A percentile compares a stretch with the other conserved stretches of the same genome.
phyloP scores from a whole-genome alignment of 345 rosid species.

The Salix suchowensis region DNA sequence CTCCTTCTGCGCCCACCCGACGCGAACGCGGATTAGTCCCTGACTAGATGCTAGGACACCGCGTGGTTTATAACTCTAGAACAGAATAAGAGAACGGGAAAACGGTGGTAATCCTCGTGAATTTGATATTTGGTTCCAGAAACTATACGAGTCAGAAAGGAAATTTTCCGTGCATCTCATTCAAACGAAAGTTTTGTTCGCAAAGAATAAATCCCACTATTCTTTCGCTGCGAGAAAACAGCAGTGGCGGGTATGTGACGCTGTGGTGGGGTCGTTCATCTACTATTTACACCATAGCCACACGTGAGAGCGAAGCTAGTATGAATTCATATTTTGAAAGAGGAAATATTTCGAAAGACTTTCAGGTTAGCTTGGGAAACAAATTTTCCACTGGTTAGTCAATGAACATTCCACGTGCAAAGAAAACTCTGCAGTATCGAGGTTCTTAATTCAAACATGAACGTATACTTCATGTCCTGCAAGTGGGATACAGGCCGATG shows the following conservation, averaged over 20 bases:
- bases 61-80: not conserved
- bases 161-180: not conserved
- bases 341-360: not conserved
- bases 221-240: conserved; percentile 6
- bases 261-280: not conserved
- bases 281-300: not conserved
- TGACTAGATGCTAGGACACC: too few species aligned
- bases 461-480: too few species aligned
- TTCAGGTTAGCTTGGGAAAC: not conserved
- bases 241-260: not conserved
- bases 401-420: conserved; percentile 19
- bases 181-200: not conserved
- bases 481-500: too few species aligned
- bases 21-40: too few species aligned
- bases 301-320: not conserved
- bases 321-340: not conserved
- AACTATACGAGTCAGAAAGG: not conserved
- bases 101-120: not conserved
- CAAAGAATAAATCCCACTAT: not conserved
- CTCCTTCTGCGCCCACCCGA: too few species aligned
- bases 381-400: conserved; percentile 3
- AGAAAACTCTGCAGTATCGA: not conserved
- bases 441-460: too few species aligned
- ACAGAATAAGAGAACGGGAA: not conserved
- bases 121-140: not conserved